Conservation (phyloP, 768 basidiomycete genomes). For the Guyanaporus albipodus region DNA sequence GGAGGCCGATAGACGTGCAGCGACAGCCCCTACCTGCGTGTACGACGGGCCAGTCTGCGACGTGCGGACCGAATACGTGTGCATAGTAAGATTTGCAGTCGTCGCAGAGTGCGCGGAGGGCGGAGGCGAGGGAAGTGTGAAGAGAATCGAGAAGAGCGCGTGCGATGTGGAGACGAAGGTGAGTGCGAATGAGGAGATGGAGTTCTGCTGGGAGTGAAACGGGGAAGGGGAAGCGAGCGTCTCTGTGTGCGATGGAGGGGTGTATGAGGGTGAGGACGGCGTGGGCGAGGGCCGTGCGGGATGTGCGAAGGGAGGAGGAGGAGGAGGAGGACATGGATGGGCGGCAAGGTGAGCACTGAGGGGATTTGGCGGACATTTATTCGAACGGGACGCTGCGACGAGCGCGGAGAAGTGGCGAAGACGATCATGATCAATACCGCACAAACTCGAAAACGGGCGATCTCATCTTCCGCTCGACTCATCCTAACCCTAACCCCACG, state of each 20-base stretch:
- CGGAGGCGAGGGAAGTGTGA: constrained; percentile 33
- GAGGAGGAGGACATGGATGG: neutral
- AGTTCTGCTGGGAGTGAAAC: constrained; percentile 46
- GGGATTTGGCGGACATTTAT: constrained; percentile 15
- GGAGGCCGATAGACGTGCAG: constrained; percentile 34
- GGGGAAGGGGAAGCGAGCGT: constrained; percentile 19
- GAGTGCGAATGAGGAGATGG: constrained; percentile 47
- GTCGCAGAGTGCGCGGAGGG: constrained; percentile 37
- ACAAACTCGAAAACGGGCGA: no score
- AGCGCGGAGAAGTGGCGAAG: constrained; percentile 21
- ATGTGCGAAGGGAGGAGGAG: constrained; percentile 31
- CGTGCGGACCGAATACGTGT: constrained; percentile 49
- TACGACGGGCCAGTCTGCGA: constrained; percentile 54
- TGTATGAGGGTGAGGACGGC: constrained; percentile 49
- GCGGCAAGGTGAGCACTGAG: neutral
- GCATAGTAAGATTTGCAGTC: constrained; percentile 50
- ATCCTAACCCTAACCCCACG: constrained; percentile 35
- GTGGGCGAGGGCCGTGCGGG: constrained; percentile 47
- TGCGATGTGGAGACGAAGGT: constrained; percentile 43
- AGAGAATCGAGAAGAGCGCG: constrained; percentile 41
- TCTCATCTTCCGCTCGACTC: no score
- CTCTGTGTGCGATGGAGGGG: constrained; percentile 39
- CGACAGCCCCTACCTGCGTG: constrained; percentile 42
- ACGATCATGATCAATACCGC: constrained; percentile 3
- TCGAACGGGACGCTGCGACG: constrained; percentile 20